phyloP scores from a whole-genome alignment of 2,329 filamentous ascomycete genomes.

The Fusarium aywerte region DNA sequence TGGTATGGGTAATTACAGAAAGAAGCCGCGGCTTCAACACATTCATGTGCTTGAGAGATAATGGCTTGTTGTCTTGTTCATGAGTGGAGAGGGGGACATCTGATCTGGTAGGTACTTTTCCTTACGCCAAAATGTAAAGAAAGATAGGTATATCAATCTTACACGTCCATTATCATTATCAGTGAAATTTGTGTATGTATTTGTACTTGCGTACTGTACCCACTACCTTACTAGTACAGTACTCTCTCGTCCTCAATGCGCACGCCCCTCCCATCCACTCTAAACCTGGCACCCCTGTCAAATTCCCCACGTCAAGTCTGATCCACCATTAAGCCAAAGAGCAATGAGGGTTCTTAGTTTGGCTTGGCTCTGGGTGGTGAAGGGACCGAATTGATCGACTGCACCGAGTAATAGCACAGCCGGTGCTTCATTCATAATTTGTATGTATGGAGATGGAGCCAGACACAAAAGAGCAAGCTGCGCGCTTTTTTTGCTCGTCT shows the following conservation, averaged over 20 bases:
- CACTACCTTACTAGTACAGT: neutral
- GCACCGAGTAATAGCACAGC: conserved; percentile 25
- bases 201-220: conserved; percentile 18
- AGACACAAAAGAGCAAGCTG: conserved; percentile 44
- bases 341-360: conserved; percentile 34
- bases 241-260: conserved; percentile 10
- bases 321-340: conserved; percentile 31
- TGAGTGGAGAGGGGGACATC: neutral
- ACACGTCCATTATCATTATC: conserved; percentile 7
- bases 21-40: neutral
- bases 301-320: conserved; percentile 36
- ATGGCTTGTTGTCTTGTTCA: neutral
- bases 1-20: neutral
- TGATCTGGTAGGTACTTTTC: neutral
- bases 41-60: too few relatives aligned
- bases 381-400: conserved; percentile 38
- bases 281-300: conserved; percentile 24
- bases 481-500: conserved; percentile 43
- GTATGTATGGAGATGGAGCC: conserved; percentile 9
- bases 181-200: conserved; percentile 31
- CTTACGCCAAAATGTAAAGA: neutral
- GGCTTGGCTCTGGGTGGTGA: conserved; percentile 32
- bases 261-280: conserved; percentile 36
- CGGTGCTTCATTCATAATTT: conserved; percentile 45
- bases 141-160: neutral